phyloP scores from a whole-genome alignment of 169 alveolate species.

The Ichthyophthirius multifiliis region DNA sequence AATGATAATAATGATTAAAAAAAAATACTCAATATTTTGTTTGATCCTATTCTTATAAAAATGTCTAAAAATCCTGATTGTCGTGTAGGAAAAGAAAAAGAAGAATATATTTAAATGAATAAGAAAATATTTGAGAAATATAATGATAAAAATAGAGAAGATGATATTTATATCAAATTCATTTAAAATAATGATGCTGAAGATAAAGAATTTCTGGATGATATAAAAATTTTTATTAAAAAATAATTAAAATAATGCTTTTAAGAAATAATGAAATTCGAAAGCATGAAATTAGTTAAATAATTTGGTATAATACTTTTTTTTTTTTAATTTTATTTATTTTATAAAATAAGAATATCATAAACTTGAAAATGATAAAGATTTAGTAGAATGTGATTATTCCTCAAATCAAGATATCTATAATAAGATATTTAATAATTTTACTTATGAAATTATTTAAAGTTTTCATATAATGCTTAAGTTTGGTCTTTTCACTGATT shows the following conservation, averaged over 20 bases:
- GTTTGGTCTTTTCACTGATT: conserved; percentile 31
- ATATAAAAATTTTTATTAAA: background rate
- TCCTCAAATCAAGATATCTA: background rate
- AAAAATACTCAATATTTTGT: background rate
- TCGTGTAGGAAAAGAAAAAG: background rate
- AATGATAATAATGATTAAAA: background rate
- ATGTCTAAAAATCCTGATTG: background rate
- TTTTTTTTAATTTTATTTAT: no score
- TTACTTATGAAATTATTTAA: conserved; percentile 31
- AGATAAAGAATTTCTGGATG: background rate
- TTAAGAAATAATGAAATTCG: background rate
- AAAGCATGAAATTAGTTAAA: background rate
- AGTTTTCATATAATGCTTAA: conserved; percentile 17
- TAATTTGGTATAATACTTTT: no score
- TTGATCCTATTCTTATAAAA: background rate
- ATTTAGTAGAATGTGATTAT: background rate
- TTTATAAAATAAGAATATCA: no score
- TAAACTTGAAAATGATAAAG: background rate
- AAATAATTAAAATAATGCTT: background rate
- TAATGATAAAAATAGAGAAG: background rate
- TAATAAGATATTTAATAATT: conserved; percentile 11
- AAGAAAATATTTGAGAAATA: background rate
- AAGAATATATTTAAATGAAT: background rate
- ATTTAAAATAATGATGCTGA: background rate
- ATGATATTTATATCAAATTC: background rate